phyloP scores from a whole-genome alignment of 345 rosid species.

The Ricinus communis region DNA sequence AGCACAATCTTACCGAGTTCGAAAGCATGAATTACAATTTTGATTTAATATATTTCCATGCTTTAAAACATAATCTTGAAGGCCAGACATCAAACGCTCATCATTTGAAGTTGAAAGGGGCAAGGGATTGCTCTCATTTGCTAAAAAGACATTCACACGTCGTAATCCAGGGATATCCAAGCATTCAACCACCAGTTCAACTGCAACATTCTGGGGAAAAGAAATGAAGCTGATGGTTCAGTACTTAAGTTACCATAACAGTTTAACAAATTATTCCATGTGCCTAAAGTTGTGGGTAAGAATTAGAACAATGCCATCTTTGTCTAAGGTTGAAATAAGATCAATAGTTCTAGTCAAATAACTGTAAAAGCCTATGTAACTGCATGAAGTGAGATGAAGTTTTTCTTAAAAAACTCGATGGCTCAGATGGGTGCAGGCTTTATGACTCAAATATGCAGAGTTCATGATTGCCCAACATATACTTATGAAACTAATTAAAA shows the following conservation, averaged over 20 bases:
- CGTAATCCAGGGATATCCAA: constrained; percentile 45
- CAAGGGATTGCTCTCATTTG: constrained; percentile 43
- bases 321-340: neutral
- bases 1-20: constrained; percentile 38
- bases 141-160: constrained; percentile 47
- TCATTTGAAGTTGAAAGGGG: constrained; percentile 48
- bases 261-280: neutral
- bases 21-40: constrained; percentile 53
- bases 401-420: too few species aligned
- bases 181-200: constrained; percentile 57
- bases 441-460: neutral
- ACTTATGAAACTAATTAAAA: neutral
- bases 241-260: neutral
- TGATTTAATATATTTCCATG: constrained; percentile 46
- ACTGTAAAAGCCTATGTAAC: neutral
- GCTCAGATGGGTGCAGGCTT: too few species aligned
- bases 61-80: constrained; percentile 68
- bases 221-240: constrained; percentile 1
- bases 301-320: neutral
- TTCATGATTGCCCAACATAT: neutral
- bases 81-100: constrained; percentile 72
- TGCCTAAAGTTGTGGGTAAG: neutral
- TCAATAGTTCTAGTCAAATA: neutral
- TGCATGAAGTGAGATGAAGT: too few species aligned
- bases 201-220: constrained; percentile 58